A percentile compares a stretch with the other conserved stretches of the same genome.
phyloP scores from a whole-genome alignment of 306 rosid genomes.

The Vigna trinervia region DNA sequence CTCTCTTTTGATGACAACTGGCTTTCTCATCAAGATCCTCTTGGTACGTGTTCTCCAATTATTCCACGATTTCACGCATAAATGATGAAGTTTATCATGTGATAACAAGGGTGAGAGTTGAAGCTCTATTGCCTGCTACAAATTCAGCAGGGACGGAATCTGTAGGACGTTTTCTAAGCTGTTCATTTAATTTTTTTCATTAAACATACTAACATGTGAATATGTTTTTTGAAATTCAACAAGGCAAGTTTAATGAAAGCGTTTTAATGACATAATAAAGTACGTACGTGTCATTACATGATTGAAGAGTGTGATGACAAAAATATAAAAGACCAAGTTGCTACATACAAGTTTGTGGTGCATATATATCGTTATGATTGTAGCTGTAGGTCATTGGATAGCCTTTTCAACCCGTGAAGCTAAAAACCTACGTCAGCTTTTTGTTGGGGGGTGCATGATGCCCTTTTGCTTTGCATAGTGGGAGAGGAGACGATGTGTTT shows the following conservation, averaged over 20 bases:
- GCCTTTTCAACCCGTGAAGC: constrained; percentile 51
- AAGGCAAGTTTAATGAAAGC: neutral
- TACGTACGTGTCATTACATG: neutral
- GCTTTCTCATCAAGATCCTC: constrained; percentile 46
- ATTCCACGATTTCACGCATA: neutral
- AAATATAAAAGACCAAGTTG: neutral
- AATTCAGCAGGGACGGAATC: neutral
- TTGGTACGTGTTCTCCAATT: constrained; percentile 30
- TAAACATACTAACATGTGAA: neutral
- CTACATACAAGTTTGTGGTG: neutral
- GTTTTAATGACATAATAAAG: neutral
- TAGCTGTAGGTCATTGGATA: constrained; percentile 39
- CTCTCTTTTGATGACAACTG: constrained; percentile 56
- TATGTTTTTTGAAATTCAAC: neutral
- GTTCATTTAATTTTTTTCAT: neutral
- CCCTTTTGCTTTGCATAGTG: constrained; percentile 61
- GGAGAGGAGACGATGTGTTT: constrained; percentile 48
- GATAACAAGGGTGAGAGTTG: neutral
- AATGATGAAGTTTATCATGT: neutral
- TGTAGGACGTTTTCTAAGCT: neutral
- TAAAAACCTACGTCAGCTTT: constrained; percentile 49
- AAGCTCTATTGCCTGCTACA: neutral
- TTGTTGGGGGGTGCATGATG: constrained; percentile 54
- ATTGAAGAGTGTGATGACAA: neutral
- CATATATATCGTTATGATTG: neutral